phyloP scores from a whole-genome alignment of 2,329 filamentous ascomycete genomes.

The Hypoxylon sp. region DNA sequence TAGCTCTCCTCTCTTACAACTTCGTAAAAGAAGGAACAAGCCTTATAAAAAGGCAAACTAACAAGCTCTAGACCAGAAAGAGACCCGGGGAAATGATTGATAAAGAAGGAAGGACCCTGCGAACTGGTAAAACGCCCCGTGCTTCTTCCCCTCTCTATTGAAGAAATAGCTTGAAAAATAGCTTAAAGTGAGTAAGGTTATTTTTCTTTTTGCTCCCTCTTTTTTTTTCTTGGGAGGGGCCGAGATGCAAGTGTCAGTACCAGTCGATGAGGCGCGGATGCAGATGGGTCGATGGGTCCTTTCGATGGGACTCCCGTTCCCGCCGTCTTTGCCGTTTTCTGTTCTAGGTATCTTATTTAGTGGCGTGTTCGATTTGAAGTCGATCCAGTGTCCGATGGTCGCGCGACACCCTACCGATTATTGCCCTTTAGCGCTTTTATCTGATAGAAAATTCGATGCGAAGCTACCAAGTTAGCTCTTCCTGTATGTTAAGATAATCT shows the following conservation, averaged over 20 bases:
- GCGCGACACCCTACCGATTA: conserved; percentile 34
- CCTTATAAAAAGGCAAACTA: conserved; percentile 5
- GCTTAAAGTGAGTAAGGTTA: conserved; percentile 9
- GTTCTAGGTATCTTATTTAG: conserved; percentile 23
- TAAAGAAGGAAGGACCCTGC: conserved; percentile 10
- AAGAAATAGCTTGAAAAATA: conserved; percentile 10
- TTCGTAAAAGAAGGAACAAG: conserved; percentile 2
- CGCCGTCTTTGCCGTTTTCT: conserved; percentile 37
- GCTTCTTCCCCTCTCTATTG: conserved; percentile 3
- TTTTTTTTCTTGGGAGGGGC: conserved; percentile 17
- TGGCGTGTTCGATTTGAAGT: conserved; percentile 23
- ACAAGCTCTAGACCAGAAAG: not conserved
- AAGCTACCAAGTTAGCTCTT: conserved; percentile 1
- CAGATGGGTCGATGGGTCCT: conserved; percentile 43
- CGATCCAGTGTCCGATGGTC: conserved; percentile 33
- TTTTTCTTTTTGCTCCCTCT: conserved; percentile 18
- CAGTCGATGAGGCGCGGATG: conserved; percentile 37
- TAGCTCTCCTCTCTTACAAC: conserved; percentile 15
- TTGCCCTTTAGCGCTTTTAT: conserved; percentile 15
- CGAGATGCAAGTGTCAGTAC: conserved; percentile 36
- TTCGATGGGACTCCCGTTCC: conserved; percentile 43
- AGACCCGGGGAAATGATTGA: conserved; percentile 6
- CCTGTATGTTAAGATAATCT: conserved; percentile 3
- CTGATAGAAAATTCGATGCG: conserved; percentile 12
- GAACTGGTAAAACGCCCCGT: conserved; percentile 10